These are phyloP conservation scores for Rhodomyrtus tomentosa DNA, from an alignment of 345 rosid species.

Conservation along the genomic window DNA sequence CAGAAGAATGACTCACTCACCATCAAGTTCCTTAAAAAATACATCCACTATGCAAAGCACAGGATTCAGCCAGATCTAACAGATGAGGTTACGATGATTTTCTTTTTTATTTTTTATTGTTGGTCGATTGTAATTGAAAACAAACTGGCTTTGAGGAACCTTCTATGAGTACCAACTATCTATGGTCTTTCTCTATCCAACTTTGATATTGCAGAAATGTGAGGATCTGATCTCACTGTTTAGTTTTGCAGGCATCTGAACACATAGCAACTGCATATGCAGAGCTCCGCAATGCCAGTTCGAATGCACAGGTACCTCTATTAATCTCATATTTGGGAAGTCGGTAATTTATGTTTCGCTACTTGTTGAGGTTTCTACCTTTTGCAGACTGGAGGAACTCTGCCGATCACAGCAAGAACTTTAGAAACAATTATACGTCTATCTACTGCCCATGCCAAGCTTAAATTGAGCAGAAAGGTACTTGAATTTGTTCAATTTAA, in stretches of 20 bases:
- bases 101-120: neutral
- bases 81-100: constrained; percentile 53
- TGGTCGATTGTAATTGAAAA: neutral
- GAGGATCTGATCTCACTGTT: neutral
- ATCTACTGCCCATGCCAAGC: constrained; percentile 94
- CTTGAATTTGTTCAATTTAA: neutral
- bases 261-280: constrained; percentile 88
- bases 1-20: constrained; percentile 72
- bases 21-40: constrained; percentile 83
- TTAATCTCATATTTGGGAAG: neutral
- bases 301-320: constrained; percentile 23
- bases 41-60: constrained; percentile 95
- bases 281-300: constrained; percentile 73
- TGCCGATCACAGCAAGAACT: constrained; percentile 96
- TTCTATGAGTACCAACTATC: neutral
- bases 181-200: neutral
- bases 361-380: neutral
- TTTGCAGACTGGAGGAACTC: constrained; percentile 92
- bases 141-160: neutral
- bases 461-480: constrained; percentile 90
- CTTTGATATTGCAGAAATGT: neutral
- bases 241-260: constrained; percentile 68
- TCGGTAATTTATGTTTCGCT: neutral
- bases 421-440: constrained; percentile 95
- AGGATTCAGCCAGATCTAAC: constrained; percentile 89